A percentile compares a stretch with the other conserved stretches of the same genome.
Evolutionary conservation across 2,329 filamentous ascomycete genomes (phyloP).

Genomic region (Zymoseptoria passerinii): DNA sequence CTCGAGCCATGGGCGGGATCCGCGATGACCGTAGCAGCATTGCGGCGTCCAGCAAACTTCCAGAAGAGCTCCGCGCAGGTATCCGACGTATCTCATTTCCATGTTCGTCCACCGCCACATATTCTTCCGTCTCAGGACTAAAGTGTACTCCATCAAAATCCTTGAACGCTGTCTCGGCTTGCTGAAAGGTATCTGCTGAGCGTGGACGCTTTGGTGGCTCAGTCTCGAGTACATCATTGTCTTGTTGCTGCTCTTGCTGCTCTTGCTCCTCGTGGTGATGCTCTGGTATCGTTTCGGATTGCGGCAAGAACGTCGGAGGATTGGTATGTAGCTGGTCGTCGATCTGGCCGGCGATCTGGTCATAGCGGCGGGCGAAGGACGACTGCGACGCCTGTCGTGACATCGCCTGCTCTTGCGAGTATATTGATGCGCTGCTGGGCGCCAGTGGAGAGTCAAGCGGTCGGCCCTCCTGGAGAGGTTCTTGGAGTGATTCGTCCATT

Average conservation of each 20-base stretch:
- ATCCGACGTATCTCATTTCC: constrained; percentile 28
- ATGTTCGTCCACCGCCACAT: constrained; percentile 25
- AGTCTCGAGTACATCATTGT: constrained; percentile 4
- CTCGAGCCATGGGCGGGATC: background rate
- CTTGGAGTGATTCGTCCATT: constrained; percentile 33
- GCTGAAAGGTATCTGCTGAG: constrained; percentile 55
- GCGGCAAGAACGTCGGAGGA: constrained; percentile 19
- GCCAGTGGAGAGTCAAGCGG: constrained; percentile 29
- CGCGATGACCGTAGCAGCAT: constrained; percentile 19
- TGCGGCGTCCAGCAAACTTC: constrained; percentile 20
- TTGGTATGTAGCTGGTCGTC: constrained; percentile 22
- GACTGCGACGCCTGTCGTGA: constrained; percentile 14
- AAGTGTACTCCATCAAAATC: constrained; percentile 79
- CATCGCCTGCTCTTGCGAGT: constrained; percentile 4
- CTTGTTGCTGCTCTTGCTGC: constrained; percentile 13
- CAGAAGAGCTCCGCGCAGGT: constrained; percentile 25
- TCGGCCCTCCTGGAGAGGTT: constrained; percentile 30
- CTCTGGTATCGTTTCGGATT: background rate
- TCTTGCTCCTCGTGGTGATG: constrained; percentile 9
- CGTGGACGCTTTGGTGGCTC: constrained; percentile 35
- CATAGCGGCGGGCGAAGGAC: constrained; percentile 24
- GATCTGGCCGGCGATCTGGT: constrained; percentile 26
- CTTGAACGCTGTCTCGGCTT: constrained; percentile 59
- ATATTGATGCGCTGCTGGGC: constrained; percentile 16
- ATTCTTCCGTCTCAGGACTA: constrained; percentile 43